These are phyloP conservation scores for Nemania sp. DNA, from an alignment of 2,329 filamentous ascomycete genomes.

Conservation along the genomic window DNA sequence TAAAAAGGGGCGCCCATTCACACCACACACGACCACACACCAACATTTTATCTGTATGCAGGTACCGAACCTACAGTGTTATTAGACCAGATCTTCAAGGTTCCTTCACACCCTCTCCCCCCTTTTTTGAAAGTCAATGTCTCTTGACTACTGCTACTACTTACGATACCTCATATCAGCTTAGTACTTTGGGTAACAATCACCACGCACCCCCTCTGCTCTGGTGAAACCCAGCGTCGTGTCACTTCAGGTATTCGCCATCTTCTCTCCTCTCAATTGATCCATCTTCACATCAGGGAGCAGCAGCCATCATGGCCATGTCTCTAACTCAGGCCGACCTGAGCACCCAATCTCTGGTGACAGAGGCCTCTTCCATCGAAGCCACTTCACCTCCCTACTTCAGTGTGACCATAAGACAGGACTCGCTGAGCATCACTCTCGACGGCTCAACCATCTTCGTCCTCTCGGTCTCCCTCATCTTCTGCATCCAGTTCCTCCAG, in stretches of 20 bases:
- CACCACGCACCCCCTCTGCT: too few species aligned
- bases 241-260: constrained; percentile 5
- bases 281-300: neutral
- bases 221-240: constrained; percentile 13
- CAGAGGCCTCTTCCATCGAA: constrained; percentile 37
- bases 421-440: constrained; percentile 65
- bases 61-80: constrained; percentile 31
- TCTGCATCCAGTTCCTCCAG: constrained; percentile 65
- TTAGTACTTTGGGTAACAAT: neutral
- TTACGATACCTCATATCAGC: constrained; percentile 16
- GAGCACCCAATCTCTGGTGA: constrained; percentile 40
- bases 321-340: constrained; percentile 46
- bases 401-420: constrained; percentile 61
- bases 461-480: constrained; percentile 59
- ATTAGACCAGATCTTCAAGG: constrained; percentile 16
- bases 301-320: constrained; percentile 44
- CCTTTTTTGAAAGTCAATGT: neutral
- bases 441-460: constrained; percentile 62
- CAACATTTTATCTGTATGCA: constrained; percentile 24
- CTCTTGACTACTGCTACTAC: neutral
- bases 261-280: constrained; percentile 2
- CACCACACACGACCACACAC: constrained; percentile 13
- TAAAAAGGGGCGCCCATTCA: constrained; percentile 8
- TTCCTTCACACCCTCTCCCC: neutral
- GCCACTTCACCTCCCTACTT: constrained; percentile 48